Percentiles rank a stretch among this genome's conserved stretches.
phyloP scores from a whole-genome alignment of 805 yeast species.

The Candida maltosa region DNA sequence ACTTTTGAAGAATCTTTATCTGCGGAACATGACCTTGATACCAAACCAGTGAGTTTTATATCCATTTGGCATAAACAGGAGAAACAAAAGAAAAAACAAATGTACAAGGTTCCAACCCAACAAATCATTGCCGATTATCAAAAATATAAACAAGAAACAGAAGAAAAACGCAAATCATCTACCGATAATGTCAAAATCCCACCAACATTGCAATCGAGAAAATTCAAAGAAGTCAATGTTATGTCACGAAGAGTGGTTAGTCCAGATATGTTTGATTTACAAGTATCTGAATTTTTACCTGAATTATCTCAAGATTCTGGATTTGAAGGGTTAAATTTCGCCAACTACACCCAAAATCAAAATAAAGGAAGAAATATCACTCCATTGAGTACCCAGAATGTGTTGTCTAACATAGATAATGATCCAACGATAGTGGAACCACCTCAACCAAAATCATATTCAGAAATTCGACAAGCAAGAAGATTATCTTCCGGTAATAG shows the following conservation, averaged over 20 bases:
- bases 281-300: constrained; percentile 42
- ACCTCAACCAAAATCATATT: constrained; percentile 8
- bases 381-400: constrained; percentile 26
- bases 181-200: constrained; percentile 18
- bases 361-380: constrained; percentile 20
- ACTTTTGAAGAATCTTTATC: constrained; percentile 38
- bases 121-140: constrained; percentile 6
- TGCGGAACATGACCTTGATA: constrained; percentile 38
- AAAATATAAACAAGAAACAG: background rate
- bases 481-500: constrained; percentile 2
- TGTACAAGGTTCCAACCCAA: constrained; percentile 7
- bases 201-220: constrained; percentile 22
- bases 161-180: constrained; percentile 6
- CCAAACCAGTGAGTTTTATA: constrained; percentile 23
- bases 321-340: constrained; percentile 39
- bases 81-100: constrained; percentile 12
- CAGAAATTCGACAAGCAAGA: constrained; percentile 4
- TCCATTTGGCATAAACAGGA: constrained; percentile 44
- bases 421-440: constrained; percentile 15
- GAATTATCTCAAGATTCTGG: constrained; percentile 48
- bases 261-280: constrained; percentile 33
- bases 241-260: constrained; percentile 40
- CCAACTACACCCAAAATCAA: constrained; percentile 12
- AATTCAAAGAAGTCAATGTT: constrained; percentile 40
- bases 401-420: constrained; percentile 23